phyloP scores from a whole-genome alignment of 306 rosid species.

The Rosa persica region DNA sequence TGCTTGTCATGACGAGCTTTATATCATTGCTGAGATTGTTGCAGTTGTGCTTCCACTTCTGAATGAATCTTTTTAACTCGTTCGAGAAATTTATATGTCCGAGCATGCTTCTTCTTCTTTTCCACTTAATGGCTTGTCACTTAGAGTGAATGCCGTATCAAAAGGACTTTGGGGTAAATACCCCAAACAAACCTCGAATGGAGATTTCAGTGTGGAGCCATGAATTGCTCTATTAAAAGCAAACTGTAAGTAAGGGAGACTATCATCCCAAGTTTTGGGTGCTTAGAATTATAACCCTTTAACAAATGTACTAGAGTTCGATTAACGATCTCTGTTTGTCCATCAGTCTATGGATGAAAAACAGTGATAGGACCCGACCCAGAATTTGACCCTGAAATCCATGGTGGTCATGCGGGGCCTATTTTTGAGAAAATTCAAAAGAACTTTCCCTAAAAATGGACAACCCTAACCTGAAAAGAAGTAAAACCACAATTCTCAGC shows the following conservation, averaged over 20 bases:
- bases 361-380: too few relatives aligned
- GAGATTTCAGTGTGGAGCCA: constrained; percentile 3
- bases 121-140: neutral
- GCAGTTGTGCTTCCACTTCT: too few relatives aligned
- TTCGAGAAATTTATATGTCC: too few relatives aligned
- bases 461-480: too few relatives aligned
- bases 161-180: constrained; percentile 10
- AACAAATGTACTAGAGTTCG: neutral
- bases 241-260: constrained; percentile 3
- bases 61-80: too few relatives aligned
- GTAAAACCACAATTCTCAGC: too few relatives aligned
- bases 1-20: too few relatives aligned
- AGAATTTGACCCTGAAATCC: too few relatives aligned
- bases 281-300: constrained; percentile 5
- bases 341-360: neutral
- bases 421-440: too few relatives aligned
- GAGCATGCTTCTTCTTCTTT: neutral
- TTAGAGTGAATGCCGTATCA: neutral
- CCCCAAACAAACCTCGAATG: neutral
- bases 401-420: too few relatives aligned
- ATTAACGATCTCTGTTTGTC: neutral
- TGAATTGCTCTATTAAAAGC: neutral
- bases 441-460: too few relatives aligned
- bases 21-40: too few relatives aligned
- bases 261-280: neutral